phyloP scores from a whole-genome alignment of 1,284 basidiomycete species.

The Ustilago cynodontis region DNA sequence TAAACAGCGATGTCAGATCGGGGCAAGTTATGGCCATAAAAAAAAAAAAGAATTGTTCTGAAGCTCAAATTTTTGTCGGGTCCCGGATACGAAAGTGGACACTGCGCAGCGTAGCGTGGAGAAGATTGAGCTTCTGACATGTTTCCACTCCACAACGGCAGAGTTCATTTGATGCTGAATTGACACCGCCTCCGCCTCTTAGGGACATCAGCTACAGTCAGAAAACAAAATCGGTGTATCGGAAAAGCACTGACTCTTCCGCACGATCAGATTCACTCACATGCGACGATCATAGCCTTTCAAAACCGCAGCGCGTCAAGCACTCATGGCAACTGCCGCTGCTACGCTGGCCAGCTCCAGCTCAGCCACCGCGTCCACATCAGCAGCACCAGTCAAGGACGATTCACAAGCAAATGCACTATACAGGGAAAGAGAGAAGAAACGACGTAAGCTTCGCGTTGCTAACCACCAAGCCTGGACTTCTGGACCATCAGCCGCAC shows the following conservation, averaged over 20 bases:
- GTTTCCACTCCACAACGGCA: background rate
- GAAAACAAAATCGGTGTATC: no score
- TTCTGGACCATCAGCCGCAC: conserved; percentile 31
- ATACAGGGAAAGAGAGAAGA: conserved; percentile 56
- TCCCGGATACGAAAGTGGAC: background rate
- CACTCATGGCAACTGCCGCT: conserved; percentile 19
- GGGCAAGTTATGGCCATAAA: background rate
- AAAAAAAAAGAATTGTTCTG: no score
- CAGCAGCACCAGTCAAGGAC: conserved; percentile 30
- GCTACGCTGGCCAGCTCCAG: conserved; percentile 14
- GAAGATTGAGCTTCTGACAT: conserved; percentile 1
- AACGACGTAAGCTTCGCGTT: conserved; percentile 47
- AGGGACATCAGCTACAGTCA: background rate
- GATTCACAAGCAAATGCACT: conserved; percentile 30
- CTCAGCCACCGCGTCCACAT: conserved; percentile 9
- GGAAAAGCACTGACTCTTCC: background rate
- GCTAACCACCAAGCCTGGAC: conserved; percentile 53
- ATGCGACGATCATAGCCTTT: conserved; percentile 12
- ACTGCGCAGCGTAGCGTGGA: background rate
- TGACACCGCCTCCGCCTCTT: background rate
- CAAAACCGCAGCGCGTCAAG: background rate
- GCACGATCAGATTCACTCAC: background rate
- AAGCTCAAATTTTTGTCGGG: conserved; percentile 1
- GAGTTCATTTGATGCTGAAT: background rate
- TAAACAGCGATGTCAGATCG: background rate